phyloP scores from a whole-genome alignment of 1,284 basidiomycete species.

The Apiotrichum akiyoshidainum region DNA sequence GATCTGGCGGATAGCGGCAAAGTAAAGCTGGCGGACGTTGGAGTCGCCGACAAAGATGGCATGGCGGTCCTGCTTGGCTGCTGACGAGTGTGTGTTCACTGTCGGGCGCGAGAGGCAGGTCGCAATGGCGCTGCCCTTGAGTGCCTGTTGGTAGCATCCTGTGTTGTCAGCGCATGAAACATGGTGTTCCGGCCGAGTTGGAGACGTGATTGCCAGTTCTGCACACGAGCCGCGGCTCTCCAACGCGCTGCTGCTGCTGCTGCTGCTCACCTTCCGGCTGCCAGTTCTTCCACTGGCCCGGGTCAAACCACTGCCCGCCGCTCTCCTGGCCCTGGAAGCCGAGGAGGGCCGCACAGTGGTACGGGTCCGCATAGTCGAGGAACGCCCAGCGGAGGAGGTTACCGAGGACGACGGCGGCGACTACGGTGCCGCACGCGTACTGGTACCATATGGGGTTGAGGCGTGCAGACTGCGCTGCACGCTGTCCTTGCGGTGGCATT shows the following conservation, averaged over 20 bases:
- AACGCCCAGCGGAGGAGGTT: conserved; percentile 49
- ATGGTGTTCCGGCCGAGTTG: too few species aligned
- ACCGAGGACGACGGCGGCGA: conserved; percentile 46
- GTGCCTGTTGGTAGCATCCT: conserved; percentile 33
- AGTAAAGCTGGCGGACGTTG: conserved; percentile 72
- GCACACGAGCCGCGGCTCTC: background rate
- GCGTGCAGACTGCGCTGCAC: conserved; percentile 14
- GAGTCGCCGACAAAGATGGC: conserved; percentile 84
- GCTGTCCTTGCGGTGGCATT: background rate
- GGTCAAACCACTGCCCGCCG: conserved; percentile 72
- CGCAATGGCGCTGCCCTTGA: conserved; percentile 20
- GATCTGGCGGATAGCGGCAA: conserved; percentile 61
- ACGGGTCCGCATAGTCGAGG: conserved; percentile 64
- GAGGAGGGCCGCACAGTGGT: conserved; percentile 67
- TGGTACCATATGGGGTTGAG: conserved; percentile 51
- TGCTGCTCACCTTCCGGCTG: conserved; percentile 71
- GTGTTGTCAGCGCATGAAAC: background rate
- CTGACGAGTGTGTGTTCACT: background rate
- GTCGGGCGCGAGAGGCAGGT: conserved; percentile 30
- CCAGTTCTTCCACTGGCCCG: conserved; percentile 62
- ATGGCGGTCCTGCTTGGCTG: conserved; percentile 25
- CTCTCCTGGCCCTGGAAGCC: conserved; percentile 43
- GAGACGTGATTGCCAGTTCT: background rate
- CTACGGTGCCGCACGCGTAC: conserved; percentile 47
- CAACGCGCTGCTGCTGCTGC: conserved; percentile 29